phyloP scores from a whole-genome alignment of 345 rosid genomes.

The Euphorbia pulcherrima region DNA sequence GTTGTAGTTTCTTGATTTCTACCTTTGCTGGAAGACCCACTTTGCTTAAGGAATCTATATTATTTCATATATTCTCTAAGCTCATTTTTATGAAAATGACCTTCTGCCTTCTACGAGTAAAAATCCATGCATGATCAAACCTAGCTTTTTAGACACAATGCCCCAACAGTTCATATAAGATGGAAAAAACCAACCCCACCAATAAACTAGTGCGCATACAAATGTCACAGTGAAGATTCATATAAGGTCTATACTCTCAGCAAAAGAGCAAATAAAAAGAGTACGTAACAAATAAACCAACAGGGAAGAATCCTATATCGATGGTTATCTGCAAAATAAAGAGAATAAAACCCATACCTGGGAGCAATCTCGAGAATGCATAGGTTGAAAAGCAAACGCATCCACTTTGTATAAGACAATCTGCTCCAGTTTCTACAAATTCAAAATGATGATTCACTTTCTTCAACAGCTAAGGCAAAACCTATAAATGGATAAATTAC shows the following conservation, averaged over 20 bases:
- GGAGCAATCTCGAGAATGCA: constrained; percentile 85
- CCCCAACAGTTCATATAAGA: background rate
- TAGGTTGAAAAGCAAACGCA: constrained; percentile 64
- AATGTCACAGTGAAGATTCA: background rate
- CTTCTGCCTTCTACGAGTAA: background rate
- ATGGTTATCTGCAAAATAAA: background rate
- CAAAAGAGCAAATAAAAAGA: background rate
- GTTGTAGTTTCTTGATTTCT: background rate
- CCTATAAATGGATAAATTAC: background rate
- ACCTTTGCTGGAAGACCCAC: background rate
- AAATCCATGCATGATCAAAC: background rate
- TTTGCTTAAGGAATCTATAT: background rate
- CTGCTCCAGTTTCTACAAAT: constrained; percentile 51
- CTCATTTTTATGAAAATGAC: background rate
- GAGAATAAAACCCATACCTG: constrained; percentile 47
- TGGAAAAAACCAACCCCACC: background rate
- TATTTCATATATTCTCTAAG: background rate
- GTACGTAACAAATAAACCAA: background rate
- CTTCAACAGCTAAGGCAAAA: constrained; percentile 1
- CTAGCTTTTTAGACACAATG: background rate
- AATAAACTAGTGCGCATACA: background rate
- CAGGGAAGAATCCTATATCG: background rate
- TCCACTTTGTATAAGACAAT: constrained; percentile 62
- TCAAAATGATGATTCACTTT: constrained; percentile 15
- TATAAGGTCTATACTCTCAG: background rate